A percentile compares a stretch with the other conserved stretches of the same genome.
phyloP scores from a whole-genome alignment of 371 early-diverging fungal genomes.

The Basidiobolus meristosporus region DNA sequence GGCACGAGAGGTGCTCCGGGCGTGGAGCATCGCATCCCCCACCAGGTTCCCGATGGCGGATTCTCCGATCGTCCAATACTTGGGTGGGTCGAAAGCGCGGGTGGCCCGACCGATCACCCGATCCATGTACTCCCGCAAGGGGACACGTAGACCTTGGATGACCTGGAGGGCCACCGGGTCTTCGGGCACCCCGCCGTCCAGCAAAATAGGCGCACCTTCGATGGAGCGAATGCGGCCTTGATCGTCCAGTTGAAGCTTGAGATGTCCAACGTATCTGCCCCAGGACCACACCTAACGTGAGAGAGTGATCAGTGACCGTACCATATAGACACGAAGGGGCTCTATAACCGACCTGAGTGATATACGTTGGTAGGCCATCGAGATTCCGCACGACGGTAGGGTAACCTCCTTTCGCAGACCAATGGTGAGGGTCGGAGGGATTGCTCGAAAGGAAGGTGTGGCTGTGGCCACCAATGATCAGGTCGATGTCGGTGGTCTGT shows the following conservation, averaged over 20 bases:
- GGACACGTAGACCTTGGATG: slow-evolving; percentile 19
- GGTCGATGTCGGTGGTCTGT: slow-evolving; percentile 19
- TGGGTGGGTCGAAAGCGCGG: slow-evolving; percentile 10
- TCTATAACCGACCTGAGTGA: slow-evolving; percentile 43
- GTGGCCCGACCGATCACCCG: slow-evolving; percentile 17
- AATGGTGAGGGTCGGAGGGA: background rate
- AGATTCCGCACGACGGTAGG: slow-evolving; percentile 30
- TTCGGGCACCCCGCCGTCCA: slow-evolving; percentile 19
- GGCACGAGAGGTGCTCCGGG: slow-evolving; percentile 4
- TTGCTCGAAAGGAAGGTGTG: slow-evolving; percentile 33
- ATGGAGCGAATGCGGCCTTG: slow-evolving; percentile 17
- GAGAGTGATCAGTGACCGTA: no score
- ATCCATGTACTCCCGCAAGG: slow-evolving; percentile 19
- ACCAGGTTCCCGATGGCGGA: slow-evolving; percentile 30
- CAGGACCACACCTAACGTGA: no score
- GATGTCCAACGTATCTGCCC: slow-evolving; percentile 47
- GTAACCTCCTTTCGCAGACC: slow-evolving; percentile 29
- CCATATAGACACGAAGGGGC: no score
- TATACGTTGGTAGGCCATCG: slow-evolving; percentile 27
- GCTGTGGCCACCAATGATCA: slow-evolving; percentile 57
- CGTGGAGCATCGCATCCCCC: slow-evolving; percentile 24
- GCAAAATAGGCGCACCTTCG: slow-evolving; percentile 29
- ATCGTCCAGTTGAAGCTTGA: slow-evolving; percentile 34
- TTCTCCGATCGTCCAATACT: slow-evolving; percentile 18
- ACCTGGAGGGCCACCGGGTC: slow-evolving; percentile 11